These are phyloP conservation scores for Russula abietina DNA, from an alignment of 768 basidiomycete species.

Conservation along the genomic window DNA sequence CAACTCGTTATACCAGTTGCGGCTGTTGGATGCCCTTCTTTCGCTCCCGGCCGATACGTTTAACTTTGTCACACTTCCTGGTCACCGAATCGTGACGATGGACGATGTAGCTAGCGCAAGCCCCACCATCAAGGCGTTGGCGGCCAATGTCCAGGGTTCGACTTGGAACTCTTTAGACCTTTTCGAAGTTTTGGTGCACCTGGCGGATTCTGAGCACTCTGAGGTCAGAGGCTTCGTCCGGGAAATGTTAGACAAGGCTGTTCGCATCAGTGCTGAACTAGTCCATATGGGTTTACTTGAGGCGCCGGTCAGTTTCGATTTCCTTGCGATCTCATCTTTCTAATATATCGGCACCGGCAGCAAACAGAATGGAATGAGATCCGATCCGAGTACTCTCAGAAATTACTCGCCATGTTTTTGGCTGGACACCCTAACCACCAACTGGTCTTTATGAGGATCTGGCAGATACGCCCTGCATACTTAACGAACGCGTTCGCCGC, in stretches of 20 bases:
- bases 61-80: constrained; percentile 85
- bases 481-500: constrained; percentile 84
- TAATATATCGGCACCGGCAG: constrained; percentile 32
- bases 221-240: constrained; percentile 74
- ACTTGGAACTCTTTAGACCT: constrained; percentile 94
- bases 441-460: constrained; percentile 93
- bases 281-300: constrained; percentile 91
- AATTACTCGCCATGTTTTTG: constrained; percentile 83
- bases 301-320: constrained; percentile 61
- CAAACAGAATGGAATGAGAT: constrained; percentile 85
- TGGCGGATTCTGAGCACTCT: constrained; percentile 61
- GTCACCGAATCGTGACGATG: constrained; percentile 75
- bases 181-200: constrained; percentile 78
- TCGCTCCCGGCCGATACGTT: constrained; percentile 87
- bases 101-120: constrained; percentile 82
- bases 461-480: constrained; percentile 84
- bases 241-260: constrained; percentile 90
- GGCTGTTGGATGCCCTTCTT: constrained; percentile 81
- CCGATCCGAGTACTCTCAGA: constrained; percentile 79
- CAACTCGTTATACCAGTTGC: constrained; percentile 80
- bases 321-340: constrained; percentile 1
- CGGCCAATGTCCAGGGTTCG: constrained; percentile 83
- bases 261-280: constrained; percentile 89
- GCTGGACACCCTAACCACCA: constrained; percentile 92
- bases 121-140: constrained; percentile 87